These are phyloP conservation scores for Nelumbo lutea DNA, from an alignment of 164 flowering plant species.

Conservation along the genomic window DNA sequence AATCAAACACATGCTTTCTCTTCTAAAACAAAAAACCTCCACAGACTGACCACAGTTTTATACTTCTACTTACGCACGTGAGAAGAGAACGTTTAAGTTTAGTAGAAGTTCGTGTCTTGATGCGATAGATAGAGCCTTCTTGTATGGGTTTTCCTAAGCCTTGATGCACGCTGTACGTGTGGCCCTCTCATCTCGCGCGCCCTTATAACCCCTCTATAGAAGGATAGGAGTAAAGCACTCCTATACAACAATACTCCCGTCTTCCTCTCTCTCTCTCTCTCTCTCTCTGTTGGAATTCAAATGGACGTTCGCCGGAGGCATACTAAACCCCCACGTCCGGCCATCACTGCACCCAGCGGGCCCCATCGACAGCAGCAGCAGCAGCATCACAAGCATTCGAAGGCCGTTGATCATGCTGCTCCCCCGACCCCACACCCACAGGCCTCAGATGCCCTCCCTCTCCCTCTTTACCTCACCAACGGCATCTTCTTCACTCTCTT, in stretches of 20 bases:
- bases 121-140: too few relatives aligned
- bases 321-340: slow-evolving; percentile 8
- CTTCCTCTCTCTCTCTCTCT: neutral
- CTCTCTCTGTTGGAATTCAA: neutral
- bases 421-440: slow-evolving; percentile 21
- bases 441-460: slow-evolving; percentile 67
- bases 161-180: neutral
- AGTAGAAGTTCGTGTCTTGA: too few relatives aligned
- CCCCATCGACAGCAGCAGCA: neutral
- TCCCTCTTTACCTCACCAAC: slow-evolving; percentile 65
- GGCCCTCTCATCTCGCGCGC: neutral
- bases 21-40: too few relatives aligned
- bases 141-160: too few relatives aligned
- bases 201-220: neutral
- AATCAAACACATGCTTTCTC: too few relatives aligned
- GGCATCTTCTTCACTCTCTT: slow-evolving; percentile 65
- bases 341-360: neutral
- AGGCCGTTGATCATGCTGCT: neutral
- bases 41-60: too few relatives aligned
- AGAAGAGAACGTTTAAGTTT: too few relatives aligned
- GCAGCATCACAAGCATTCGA: neutral
- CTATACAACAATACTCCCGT: neutral
- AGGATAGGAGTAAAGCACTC: too few relatives aligned
- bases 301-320: slow-evolving; percentile 44
- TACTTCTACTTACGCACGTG: too few relatives aligned